phyloP scores from a whole-genome alignment of 306 rosid species.

The Astragalus membranaceus region DNA sequence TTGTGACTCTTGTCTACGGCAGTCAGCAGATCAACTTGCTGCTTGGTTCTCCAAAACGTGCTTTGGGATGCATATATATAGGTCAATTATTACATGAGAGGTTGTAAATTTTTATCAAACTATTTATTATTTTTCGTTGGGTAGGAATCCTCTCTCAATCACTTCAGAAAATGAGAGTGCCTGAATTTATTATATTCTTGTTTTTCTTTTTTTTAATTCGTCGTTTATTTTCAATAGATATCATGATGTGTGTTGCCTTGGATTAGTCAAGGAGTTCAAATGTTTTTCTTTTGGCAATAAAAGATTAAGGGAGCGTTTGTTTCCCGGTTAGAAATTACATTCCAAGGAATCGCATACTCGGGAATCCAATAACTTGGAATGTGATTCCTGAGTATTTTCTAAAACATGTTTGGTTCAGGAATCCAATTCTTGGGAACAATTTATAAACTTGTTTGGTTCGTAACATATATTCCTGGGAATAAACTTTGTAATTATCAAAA shows the following conservation, averaged over 20 bases:
- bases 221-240: neutral
- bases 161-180: neutral
- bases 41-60: conserved; percentile 24
- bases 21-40: conserved; percentile 1
- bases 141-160: conserved; percentile 11
- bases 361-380: too few relatives aligned
- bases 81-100: conserved; percentile 24
- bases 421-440: too few relatives aligned
- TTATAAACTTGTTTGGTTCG: too few relatives aligned
- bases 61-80: conserved; percentile 20
- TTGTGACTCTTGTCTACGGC: neutral
- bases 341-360: too few relatives aligned
- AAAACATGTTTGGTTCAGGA: too few relatives aligned
- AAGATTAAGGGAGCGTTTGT: too few relatives aligned
- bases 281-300: too few relatives aligned
- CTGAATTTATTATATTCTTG: neutral
- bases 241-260: conserved; percentile 10
- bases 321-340: too few relatives aligned
- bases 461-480: too few relatives aligned
- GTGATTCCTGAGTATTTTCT: too few relatives aligned
- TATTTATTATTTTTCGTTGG: conserved; percentile 12
- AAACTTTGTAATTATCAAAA: too few relatives aligned
- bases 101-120: conserved; percentile 20
- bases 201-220: neutral
- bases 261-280: neutral